A percentile compares a stretch with the other conserved stretches of the same genome.
phyloP scores from a whole-genome alignment of 1,284 basidiomycete species.

The Ceratobasidium sp. region DNA sequence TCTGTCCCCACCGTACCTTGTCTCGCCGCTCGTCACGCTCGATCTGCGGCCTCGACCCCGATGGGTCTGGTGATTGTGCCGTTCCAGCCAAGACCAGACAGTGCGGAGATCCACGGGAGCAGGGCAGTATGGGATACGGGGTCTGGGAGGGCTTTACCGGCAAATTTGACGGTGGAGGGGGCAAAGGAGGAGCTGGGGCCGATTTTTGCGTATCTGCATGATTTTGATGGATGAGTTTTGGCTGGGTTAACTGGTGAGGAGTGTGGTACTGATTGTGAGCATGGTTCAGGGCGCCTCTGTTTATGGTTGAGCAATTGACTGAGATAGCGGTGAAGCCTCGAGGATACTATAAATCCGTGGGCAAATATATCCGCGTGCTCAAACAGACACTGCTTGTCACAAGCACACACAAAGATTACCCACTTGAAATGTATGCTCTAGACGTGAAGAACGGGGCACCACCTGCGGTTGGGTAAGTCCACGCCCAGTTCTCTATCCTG shows the following conservation, averaged over 20 bases:
- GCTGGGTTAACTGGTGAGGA: not conserved
- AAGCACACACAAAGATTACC: slow-evolving; percentile 77
- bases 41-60: slow-evolving; percentile 55
- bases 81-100: slow-evolving; percentile 72
- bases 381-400: slow-evolving; percentile 90
- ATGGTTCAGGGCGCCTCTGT: slow-evolving; percentile 74
- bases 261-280: slow-evolving; percentile 43
- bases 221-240: slow-evolving; percentile 79
- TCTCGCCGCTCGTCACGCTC: slow-evolving; percentile 53
- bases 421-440: slow-evolving; percentile 65
- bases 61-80: slow-evolving; percentile 84
- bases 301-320: slow-evolving; percentile 92
- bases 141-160: slow-evolving; percentile 68
- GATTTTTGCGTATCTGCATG: slow-evolving; percentile 76
- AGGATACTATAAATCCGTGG: slow-evolving; percentile 79
- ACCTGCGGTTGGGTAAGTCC: slow-evolving; percentile 21
- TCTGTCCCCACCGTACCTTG: slow-evolving; percentile 45
- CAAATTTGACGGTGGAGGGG: slow-evolving; percentile 67
- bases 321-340: slow-evolving; percentile 83
- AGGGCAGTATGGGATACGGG: slow-evolving; percentile 66
- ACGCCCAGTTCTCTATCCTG: slow-evolving; percentile 56
- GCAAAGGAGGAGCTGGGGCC: slow-evolving; percentile 69
- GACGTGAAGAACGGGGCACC: slow-evolving; percentile 51
- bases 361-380: slow-evolving; percentile 92
- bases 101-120: slow-evolving; percentile 55